Evolutionary conservation across 768 basidiomycete genomes (phyloP).

Genomic region (Lactarius sanguifluus): DNA sequence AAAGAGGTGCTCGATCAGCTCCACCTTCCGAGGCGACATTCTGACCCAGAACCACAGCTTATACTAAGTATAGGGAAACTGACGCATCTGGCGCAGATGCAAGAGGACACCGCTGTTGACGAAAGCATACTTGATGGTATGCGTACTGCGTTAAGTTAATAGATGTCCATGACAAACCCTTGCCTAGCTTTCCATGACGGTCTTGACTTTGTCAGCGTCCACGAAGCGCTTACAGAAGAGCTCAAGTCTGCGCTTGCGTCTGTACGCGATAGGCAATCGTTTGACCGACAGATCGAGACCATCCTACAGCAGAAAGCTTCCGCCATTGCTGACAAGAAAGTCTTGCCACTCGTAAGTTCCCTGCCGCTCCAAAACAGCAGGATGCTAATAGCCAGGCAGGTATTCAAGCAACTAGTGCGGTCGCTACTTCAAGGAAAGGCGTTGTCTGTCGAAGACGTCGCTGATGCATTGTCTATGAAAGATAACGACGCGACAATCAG

Average conservation of each 20-base stretch:
- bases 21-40: background rate
- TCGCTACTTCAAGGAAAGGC: constrained; percentile 72
- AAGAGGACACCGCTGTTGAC: constrained; percentile 49
- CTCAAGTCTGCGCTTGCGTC: constrained; percentile 52
- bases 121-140: constrained; percentile 58
- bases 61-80: constrained; percentile 92
- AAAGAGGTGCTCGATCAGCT: constrained; percentile 63
- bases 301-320: constrained; percentile 57
- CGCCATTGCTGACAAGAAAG: constrained; percentile 44
- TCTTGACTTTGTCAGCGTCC: constrained; percentile 85
- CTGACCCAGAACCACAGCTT: constrained; percentile 49
- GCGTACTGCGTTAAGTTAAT: constrained; percentile 17
- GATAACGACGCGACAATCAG: constrained; percentile 62
- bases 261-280: constrained; percentile 57
- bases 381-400: constrained; percentile 38
- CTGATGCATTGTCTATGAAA: constrained; percentile 84
- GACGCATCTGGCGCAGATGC: constrained; percentile 62
- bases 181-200: constrained; percentile 76
- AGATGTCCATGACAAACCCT: constrained; percentile 8
- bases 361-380: constrained; percentile 21
- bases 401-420: constrained; percentile 69
- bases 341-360: constrained; percentile 49
- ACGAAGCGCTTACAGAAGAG: constrained; percentile 63
- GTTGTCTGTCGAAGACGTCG: constrained; percentile 72
- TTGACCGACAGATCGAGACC: constrained; percentile 67